Conservation (phyloP, 1,139 yeast genomes). For the Saccharomyces hybrid region DNA sequence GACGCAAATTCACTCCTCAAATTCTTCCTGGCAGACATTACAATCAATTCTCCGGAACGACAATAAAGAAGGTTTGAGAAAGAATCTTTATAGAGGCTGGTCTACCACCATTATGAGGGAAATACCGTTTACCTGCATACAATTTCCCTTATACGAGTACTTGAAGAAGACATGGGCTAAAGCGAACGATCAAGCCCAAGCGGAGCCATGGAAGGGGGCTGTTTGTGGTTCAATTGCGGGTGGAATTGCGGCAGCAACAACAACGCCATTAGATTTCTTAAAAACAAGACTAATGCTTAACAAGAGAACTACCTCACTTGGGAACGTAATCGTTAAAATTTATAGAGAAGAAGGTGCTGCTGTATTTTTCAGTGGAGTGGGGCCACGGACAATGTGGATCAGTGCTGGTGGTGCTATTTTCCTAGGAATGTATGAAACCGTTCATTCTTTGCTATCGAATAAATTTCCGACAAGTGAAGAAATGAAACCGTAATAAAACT, state of each 20-base stretch:
- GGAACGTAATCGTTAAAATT: constrained; percentile 41
- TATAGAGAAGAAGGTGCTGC: constrained; percentile 56
- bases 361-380: constrained; percentile 76
- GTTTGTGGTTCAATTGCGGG: constrained; percentile 93
- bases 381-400: constrained; percentile 95
- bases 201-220: constrained; percentile 74
- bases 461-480: constrained; percentile 3
- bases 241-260: constrained; percentile 85
- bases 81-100: constrained; percentile 90
- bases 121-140: constrained; percentile 91
- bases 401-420: constrained; percentile 97
- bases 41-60: constrained; percentile 49
- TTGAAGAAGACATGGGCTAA: constrained; percentile 54
- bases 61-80: constrained; percentile 68
- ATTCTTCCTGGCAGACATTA: constrained; percentile 59
- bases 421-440: constrained; percentile 85
- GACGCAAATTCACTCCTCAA: constrained; percentile 59
- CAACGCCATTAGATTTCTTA: constrained; percentile 89
- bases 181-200: constrained; percentile 29
- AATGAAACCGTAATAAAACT: constrained; percentile 3
- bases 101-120: constrained; percentile 85
- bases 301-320: constrained; percentile 43
- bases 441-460: constrained; percentile 32
- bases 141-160: constrained; percentile 86
- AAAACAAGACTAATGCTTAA: constrained; percentile 86